These are phyloP conservation scores for Erigeron canadensis DNA, from an alignment of 129 eudicot genomes.

Conservation along the genomic window DNA sequence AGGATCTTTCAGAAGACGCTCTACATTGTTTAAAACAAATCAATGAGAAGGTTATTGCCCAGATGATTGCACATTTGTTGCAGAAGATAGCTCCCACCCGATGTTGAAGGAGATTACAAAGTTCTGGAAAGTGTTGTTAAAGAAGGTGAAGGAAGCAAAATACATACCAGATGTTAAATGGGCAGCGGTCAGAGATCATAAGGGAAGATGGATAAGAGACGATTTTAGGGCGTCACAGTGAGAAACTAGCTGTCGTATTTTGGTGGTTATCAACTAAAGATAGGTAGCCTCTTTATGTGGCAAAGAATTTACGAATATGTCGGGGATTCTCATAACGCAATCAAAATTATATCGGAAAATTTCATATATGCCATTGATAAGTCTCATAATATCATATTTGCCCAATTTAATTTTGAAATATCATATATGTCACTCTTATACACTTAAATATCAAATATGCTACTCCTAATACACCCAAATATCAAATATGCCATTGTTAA, in stretches of 20 bases:
- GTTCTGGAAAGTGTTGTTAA: constrained; percentile 53
- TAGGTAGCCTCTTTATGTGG: constrained; percentile 52
- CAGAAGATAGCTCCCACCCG: constrained; percentile 71
- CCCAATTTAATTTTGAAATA: too few relatives aligned
- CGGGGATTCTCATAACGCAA: constrained; percentile 78
- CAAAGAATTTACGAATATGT: constrained; percentile 78
- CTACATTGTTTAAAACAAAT: constrained; percentile 55
- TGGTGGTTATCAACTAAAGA: constrained; percentile 56
- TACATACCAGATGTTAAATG: constrained; percentile 60
- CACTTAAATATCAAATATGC: too few relatives aligned
- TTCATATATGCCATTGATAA: too few relatives aligned
- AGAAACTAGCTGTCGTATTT: constrained; percentile 77
- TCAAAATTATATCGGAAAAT: constrained; percentile 59
- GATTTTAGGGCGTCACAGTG: constrained; percentile 62
- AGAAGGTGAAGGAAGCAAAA: constrained; percentile 54
- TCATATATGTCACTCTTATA: too few relatives aligned
- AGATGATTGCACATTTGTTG: constrained; percentile 75
- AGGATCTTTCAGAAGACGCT: constrained; percentile 64
- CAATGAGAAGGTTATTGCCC: constrained; percentile 56
- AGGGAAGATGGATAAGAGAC: constrained; percentile 45
- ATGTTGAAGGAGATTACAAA: constrained; percentile 52
- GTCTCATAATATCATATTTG: too few relatives aligned
- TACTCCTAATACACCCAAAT: too few relatives aligned
- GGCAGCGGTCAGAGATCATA: constrained; percentile 45
- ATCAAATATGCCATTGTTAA: too few relatives aligned